Evolutionary conservation across 169 alveolate genomes (phyloP).

Genomic region (Plasmodium adleri): DNA sequence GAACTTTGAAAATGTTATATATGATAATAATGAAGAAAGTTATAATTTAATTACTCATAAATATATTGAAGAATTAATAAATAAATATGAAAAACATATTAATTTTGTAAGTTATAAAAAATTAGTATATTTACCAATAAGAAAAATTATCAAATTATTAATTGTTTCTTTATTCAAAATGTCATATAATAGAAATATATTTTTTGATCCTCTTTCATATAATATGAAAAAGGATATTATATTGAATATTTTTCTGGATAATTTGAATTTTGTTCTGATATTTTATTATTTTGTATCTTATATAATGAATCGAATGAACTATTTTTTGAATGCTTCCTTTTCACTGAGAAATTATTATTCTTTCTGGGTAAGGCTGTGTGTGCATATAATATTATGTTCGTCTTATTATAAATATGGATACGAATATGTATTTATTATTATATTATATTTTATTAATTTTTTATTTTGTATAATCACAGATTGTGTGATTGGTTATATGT

Average conservation of each 20-base stretch:
- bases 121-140: conserved; percentile 17
- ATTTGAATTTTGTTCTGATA: conserved; percentile 37
- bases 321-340: background rate
- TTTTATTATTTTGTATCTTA: conserved; percentile 35
- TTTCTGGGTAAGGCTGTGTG: conserved; percentile 13
- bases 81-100: conserved; percentile 26
- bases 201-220: background rate
- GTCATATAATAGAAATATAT: conserved; percentile 38
- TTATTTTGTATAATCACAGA: background rate
- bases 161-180: conserved; percentile 27
- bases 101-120: conserved; percentile 19
- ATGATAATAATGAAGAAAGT: background rate
- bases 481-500: background rate
- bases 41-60: conserved; percentile 29
- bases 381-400: too few species aligned
- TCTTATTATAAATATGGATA: background rate
- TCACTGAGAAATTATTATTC: conserved; percentile 31
- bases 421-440: background rate
- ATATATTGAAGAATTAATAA: conserved; percentile 22
- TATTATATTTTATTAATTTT: background rate
- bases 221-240: background rate
- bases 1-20: background rate
- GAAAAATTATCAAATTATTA: conserved; percentile 26
- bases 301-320: background rate
- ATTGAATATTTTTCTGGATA: conserved; percentile 5